A percentile compares a stretch with the other conserved stretches of the same genome.
These are phyloP conservation scores for Coprinellus micaceus DNA, from an alignment of 768 basidiomycete species.

Conservation along the genomic window DNA sequence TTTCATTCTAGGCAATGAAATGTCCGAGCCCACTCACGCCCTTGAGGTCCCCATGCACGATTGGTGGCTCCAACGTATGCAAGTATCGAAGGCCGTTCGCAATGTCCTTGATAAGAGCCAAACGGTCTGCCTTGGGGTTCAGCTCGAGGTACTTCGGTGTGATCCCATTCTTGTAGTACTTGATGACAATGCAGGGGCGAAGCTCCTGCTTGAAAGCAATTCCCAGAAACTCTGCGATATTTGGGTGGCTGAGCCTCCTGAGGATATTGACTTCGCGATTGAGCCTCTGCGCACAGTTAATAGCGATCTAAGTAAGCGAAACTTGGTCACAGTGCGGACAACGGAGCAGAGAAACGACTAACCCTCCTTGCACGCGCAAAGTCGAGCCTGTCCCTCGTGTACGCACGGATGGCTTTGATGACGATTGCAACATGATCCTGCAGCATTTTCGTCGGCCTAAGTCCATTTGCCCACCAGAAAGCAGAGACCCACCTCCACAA, in stretches of 20 bases:
- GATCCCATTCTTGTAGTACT: constrained; percentile 34
- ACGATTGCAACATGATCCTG: constrained; percentile 16
- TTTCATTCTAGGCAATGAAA: neutral
- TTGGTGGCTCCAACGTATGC: constrained; percentile 34
- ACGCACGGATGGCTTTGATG: constrained; percentile 23
- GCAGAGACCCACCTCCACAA: too few species aligned
- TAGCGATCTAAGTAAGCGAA: too few species aligned
- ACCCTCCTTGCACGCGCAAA: constrained; percentile 17
- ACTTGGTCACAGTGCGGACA: too few species aligned
- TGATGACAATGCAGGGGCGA: constrained; percentile 36
- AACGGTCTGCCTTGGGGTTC: constrained; percentile 13
- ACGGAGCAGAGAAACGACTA: neutral
- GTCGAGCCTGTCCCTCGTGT: constrained; percentile 18
- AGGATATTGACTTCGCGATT: constrained; percentile 39
- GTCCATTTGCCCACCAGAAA: neutral
- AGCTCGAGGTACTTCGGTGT: constrained; percentile 19
- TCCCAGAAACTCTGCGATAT: constrained; percentile 40
- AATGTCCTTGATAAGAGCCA: constrained; percentile 26
- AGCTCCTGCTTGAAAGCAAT: constrained; percentile 30
- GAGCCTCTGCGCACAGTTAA: constrained; percentile 40
- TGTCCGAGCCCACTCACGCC: constrained; percentile 28
- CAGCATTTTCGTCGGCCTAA: neutral
- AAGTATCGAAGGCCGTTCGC: constrained; percentile 36
- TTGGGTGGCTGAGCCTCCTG: constrained; percentile 36
- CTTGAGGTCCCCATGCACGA: constrained; percentile 43